These are phyloP conservation scores for Emericellopsis cladophorae DNA, from an alignment of 2,329 filamentous ascomycete genomes.

Conservation along the genomic window DNA sequence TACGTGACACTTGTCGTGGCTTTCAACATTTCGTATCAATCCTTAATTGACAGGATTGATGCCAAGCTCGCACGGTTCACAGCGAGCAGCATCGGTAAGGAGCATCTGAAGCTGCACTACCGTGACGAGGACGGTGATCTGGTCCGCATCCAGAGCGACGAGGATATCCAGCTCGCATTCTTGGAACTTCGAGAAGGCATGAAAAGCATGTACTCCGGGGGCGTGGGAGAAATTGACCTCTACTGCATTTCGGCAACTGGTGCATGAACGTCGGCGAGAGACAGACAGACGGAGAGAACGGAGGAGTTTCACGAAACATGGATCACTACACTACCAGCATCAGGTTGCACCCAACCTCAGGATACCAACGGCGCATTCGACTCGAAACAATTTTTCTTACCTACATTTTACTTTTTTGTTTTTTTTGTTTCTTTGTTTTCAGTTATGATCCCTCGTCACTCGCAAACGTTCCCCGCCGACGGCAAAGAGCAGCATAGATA, in stretches of 20 bases:
- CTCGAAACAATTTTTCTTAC: conserved; percentile 1
- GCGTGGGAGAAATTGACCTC: conserved; percentile 81
- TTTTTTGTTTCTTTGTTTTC: conserved; percentile 11
- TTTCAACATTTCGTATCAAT: conserved; percentile 90
- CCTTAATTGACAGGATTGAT: conserved; percentile 88
- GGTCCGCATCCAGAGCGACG: conserved; percentile 87
- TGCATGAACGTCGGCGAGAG: no score
- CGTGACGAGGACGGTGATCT: conserved; percentile 86
- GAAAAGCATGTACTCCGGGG: conserved; percentile 44
- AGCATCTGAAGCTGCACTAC: conserved; percentile 78
- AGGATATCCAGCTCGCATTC: conserved; percentile 93
- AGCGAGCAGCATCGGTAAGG: conserved; percentile 68
- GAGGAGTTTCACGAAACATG: no score
- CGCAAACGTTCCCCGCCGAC: background rate
- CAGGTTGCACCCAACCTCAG: background rate
- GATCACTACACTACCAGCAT: background rate
- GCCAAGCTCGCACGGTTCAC: conserved; percentile 85
- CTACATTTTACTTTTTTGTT: conserved; percentile 6
- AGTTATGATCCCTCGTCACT: background rate
- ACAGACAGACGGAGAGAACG: no score
- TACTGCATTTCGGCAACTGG: conserved; percentile 52
- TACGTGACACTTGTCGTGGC: conserved; percentile 94
- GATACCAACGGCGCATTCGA: conserved; percentile 1
- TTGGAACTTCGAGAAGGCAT: conserved; percentile 78
- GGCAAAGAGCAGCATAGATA: background rate